Evolutionary conservation across 805 yeast genomes (phyloP).

Genomic region (Candida germanica): DNA sequence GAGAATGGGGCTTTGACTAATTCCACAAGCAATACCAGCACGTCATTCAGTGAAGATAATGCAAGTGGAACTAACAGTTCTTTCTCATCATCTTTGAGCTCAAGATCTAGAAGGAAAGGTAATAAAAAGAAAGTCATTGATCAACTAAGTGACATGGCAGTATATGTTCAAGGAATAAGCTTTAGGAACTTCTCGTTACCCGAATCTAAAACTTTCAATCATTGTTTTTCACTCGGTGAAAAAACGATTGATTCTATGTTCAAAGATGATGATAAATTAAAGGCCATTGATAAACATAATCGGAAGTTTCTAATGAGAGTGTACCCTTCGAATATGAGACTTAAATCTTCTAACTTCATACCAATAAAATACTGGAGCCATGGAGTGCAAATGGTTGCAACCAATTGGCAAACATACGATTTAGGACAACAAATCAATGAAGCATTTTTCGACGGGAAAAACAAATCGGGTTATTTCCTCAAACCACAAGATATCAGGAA

Average conservation of each 20-base stretch:
- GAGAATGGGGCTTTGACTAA: slow-evolving; percentile 20
- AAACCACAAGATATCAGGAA: slow-evolving; percentile 58
- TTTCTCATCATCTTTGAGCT: slow-evolving; percentile 10
- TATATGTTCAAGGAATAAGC: slow-evolving; percentile 71
- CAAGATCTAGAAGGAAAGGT: slow-evolving; percentile 20
- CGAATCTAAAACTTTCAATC: slow-evolving; percentile 75
- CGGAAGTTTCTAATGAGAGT: slow-evolving; percentile 71
- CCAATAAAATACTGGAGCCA: slow-evolving; percentile 79
- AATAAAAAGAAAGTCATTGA: slow-evolving; percentile 24
- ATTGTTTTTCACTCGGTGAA: slow-evolving; percentile 85
- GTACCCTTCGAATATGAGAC: slow-evolving; percentile 79
- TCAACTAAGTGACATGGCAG: slow-evolving; percentile 59
- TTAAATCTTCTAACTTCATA: slow-evolving; percentile 75
- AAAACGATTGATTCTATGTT: slow-evolving; percentile 59
- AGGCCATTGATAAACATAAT: slow-evolving; percentile 73
- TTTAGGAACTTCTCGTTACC: slow-evolving; percentile 83
- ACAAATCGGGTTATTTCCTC: slow-evolving; percentile 69
- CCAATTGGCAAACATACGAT: slow-evolving; percentile 95
- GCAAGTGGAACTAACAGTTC: slow-evolving; percentile 7
- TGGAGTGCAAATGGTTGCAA: slow-evolving; percentile 94
- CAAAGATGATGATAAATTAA: slow-evolving; percentile 54
- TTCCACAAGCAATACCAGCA: slow-evolving; percentile 19
- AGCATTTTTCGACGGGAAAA: slow-evolving; percentile 66
- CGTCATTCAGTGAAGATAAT: slow-evolving; percentile 43
- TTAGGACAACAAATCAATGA: slow-evolving; percentile 84